Conservation (phyloP, 805 yeast species). For the Sporopachydermia quercuum region DNA sequence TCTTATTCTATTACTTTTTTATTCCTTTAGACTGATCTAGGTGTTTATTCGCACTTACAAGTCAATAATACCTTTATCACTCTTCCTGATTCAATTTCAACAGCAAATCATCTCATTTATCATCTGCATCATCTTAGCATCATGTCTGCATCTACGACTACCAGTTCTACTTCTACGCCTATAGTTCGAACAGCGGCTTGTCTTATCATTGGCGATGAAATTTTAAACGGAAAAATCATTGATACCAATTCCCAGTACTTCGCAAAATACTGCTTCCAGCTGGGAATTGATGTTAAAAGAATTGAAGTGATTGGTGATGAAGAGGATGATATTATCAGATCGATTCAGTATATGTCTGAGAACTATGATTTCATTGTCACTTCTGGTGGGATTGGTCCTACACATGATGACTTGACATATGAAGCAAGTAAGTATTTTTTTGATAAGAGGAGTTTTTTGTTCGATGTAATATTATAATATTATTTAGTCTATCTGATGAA, state of each 20-base stretch:
- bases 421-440: constrained; percentile 22
- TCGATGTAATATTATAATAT: neutral
- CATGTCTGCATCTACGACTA: too few relatives aligned
- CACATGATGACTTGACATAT: constrained; percentile 85
- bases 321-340: constrained; percentile 41
- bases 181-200: constrained; percentile 29
- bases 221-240: constrained; percentile 67
- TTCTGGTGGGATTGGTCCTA: constrained; percentile 69
- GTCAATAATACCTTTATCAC: too few relatives aligned
- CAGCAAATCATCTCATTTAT: too few relatives aligned
- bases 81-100: too few relatives aligned
- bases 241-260: constrained; percentile 68
- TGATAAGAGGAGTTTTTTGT: constrained; percentile 1
- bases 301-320: constrained; percentile 72
- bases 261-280: constrained; percentile 52
- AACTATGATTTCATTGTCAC: constrained; percentile 59
- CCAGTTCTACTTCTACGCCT: constrained; percentile 5
- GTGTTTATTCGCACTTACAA: too few relatives aligned
- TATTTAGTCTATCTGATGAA: neutral
- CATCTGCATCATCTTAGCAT: too few relatives aligned
- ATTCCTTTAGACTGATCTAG: too few relatives aligned
- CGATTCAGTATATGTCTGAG: constrained; percentile 30
- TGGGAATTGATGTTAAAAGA: constrained; percentile 51
- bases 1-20: too few relatives aligned
- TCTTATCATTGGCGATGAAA: constrained; percentile 74